Evolutionary conservation across 495 filamentous ascomycete genomes (phyloP).

Genomic region (Talaromyces wortmannii): DNA sequence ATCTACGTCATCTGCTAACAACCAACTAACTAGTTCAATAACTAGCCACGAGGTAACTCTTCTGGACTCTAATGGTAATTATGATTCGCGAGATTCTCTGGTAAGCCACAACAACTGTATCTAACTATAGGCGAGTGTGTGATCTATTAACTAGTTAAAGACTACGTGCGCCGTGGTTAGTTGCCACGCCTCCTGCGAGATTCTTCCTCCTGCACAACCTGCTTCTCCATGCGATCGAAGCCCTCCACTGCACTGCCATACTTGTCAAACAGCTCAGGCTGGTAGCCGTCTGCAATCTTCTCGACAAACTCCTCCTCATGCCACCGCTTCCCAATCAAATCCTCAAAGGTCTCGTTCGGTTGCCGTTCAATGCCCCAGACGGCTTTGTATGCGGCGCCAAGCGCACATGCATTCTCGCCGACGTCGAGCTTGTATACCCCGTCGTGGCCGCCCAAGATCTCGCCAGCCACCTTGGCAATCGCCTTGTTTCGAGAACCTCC

Average conservation of each 20-base stretch:
- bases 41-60: too few relatives aligned
- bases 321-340: slow-evolving; percentile 77
- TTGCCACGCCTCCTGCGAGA: background rate
- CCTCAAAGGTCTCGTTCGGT: slow-evolving; percentile 72
- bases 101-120: too few relatives aligned
- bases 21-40: too few relatives aligned
- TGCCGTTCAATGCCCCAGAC: slow-evolving; percentile 78
- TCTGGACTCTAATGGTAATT: too few relatives aligned
- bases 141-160: too few relatives aligned
- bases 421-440: slow-evolving; percentile 90
- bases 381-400: slow-evolving; percentile 96
- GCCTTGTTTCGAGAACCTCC: slow-evolving; percentile 84
- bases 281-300: slow-evolving; percentile 78
- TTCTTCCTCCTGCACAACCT: slow-evolving; percentile 44
- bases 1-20: too few relatives aligned
- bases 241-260: slow-evolving; percentile 73
- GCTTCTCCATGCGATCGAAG: slow-evolving; percentile 73
- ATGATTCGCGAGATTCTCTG: too few relatives aligned
- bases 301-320: slow-evolving; percentile 73
- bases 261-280: slow-evolving; percentile 58
- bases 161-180: background rate
- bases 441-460: slow-evolving; percentile 81
- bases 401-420: slow-evolving; percentile 90
- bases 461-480: slow-evolving; percentile 72
- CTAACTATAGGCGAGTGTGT: too few relatives aligned